phyloP scores from a whole-genome alignment of 1,139 yeast species.

The Suhomyces bokatorum region DNA sequence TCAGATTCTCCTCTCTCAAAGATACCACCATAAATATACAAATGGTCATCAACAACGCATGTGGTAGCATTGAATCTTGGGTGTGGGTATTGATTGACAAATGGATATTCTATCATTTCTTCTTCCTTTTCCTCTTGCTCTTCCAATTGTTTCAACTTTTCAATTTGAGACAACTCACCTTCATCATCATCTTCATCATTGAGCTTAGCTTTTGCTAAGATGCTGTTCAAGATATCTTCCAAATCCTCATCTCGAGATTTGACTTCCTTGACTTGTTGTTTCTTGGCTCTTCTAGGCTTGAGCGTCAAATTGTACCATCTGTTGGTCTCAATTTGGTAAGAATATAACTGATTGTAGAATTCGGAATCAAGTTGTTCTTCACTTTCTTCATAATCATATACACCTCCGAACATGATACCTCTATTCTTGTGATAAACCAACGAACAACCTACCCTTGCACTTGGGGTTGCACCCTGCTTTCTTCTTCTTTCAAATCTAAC shows the following conservation, averaged over 20 bases:
- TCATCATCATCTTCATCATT: conserved; percentile 58
- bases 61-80: conserved; percentile 85
- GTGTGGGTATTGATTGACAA: conserved; percentile 72
- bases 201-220: conserved; percentile 70
- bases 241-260: conserved; percentile 75
- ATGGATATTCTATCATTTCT: conserved; percentile 48
- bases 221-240: conserved; percentile 74
- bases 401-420: conserved; percentile 95
- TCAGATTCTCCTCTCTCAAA: conserved; percentile 90
- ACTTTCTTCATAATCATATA: conserved; percentile 90
- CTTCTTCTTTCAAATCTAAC: conserved; percentile 87
- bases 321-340: conserved; percentile 82
- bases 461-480: conserved; percentile 85
- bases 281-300: conserved; percentile 61
- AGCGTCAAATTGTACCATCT: conserved; percentile 82
- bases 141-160: conserved; percentile 37
- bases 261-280: conserved; percentile 43
- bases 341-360: conserved; percentile 77
- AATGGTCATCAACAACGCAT: conserved; percentile 79
- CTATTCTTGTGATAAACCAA: conserved; percentile 88
- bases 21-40: conserved; percentile 89
- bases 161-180: conserved; percentile 41
- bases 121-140: conserved; percentile 39
- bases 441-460: conserved; percentile 94
- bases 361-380: conserved; percentile 87